Evolutionary conservation across 2,329 filamentous ascomycete species (phyloP), one percentile per base, ranked within the genome.

Genomic region (Fusarium xyrophilum): DNA sequence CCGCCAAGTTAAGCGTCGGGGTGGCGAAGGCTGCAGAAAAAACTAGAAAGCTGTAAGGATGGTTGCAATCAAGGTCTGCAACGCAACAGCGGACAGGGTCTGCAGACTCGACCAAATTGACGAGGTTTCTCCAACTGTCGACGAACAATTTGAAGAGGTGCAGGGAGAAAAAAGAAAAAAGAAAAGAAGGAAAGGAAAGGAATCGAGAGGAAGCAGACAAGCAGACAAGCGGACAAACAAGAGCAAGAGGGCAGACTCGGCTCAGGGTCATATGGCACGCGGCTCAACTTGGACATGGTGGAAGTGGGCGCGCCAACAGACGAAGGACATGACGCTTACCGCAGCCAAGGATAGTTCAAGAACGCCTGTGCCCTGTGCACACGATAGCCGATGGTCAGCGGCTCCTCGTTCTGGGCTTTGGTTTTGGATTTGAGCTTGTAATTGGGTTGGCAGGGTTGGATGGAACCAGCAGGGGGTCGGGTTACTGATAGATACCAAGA

Each of bases 311-410:
- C 66, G 64, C 56, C 58, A 57, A 69, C 57, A 47, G 46, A 40
- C 30, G 56, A 69, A 61, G 46, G 61, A 62, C 59, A 66, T 73
- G 70, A 70, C 71, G 71, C 71, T 73, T 73, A 73, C 72, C 71
- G 68, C 69, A 65, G 51, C 57, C 53, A 63, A 57, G 65, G 51
- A 68, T 55, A 53, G 55, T 53, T 50, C 44, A 60, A 63, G 39
- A 67, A 59, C 38, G 54, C 36, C 54, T 48, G 44, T 47, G 60
- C 67, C 48, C 67, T 56, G 62, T 64, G 66, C 66, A 47, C 55
- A 65, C 67, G 67, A 70, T 70, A 70, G 36, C 63, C 67, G 67
- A 70, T 51, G 67, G 56, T 43, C 48, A 67, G 55, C 46, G 47
- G n/a, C 51, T 67, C 51, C 47, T 66, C 61, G 25, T 55, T 55